Evolutionary conservation across 2,329 filamentous ascomycete genomes (phyloP), one percentile per base, ranked within the genome.

Genomic region (Sporothrix curviconia): DNA sequence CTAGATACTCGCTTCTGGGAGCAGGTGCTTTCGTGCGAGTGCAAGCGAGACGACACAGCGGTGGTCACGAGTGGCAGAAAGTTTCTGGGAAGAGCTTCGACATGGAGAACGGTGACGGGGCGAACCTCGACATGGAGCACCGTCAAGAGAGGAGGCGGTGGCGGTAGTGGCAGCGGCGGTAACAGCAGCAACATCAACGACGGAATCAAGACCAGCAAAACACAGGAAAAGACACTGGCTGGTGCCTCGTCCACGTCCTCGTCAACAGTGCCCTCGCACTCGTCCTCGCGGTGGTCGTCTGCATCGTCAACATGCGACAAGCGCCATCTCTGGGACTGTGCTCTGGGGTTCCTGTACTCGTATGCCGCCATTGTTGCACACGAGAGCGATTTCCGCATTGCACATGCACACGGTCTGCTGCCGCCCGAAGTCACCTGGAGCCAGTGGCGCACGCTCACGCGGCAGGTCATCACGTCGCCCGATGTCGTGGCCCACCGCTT

Each of bases 321-420:
- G 15, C 46, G 59, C 12, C 61, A 65, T 36, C 59, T 64, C 1
- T 58, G 63, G 46, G 51, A 54, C 54, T 64, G 64, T 39, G 72
- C 72, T 1, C 66, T 72, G 17, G 72, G 74, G 12, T 71, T 76
- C 47, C 63, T 77, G 1, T 69, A 67, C 58, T 70, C 70, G 1
- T 76, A 76, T 58, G 63, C 64, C 1, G 67, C 69, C 0, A 64
- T 76, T 0, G 62, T 76, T 3, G 57, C 60, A 1, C 64, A 71
- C 58, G 68, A 73, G 50, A 74, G 68, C 61, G 71, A 77, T 61
- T 72, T 75, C 30, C 37, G 32, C 3, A 66, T 74, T n/a, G 72
- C 74, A 2, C 63, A 65, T 19, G 67, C 69, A 3, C 65, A 65
- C 32, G 63, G 64, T 6, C 59, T 77, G 1, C 25, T 78, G 2